Evolutionary conservation across 2,329 filamentous ascomycete species (phyloP), one percentile per base, ranked within the genome.

Genomic region (Calonectria hongkongensis): DNA sequence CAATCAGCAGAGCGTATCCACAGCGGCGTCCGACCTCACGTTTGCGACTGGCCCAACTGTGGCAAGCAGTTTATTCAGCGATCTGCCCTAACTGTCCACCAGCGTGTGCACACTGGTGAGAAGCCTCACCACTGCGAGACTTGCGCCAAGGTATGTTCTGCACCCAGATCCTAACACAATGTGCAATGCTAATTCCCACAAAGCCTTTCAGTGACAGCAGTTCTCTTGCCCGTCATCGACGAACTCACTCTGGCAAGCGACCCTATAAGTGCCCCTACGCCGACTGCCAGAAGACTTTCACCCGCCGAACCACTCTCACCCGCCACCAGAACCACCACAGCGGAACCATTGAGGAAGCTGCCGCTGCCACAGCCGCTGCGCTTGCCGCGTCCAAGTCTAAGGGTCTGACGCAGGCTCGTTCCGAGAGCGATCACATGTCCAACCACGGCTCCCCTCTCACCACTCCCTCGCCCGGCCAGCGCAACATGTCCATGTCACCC

Each of bases 201-300:
- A 39, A 98, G 96, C 95, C 95, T 13, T 99, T 99, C 81, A 98
- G 96, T 81, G 97, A 99, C 83, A 98, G 95, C 58, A 98, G 95
- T 81, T 98, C 96, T 21, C 88, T 99, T 27, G 97, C 97, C 16
- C 91, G 97, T 68, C 97, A 99, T 85, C 93, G 97, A 72, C 92
- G 97, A 76, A 98, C 98, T 73, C 97, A 99, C 83, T 97, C 95
- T 4, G 97, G 97, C 72, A 98, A 97, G 85, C 91, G 97, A 63
- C 97, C 97, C 1, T 99, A 98, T 88, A 98, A 98, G 84, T 99
- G 97, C 85, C 96, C 96, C 1, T 98, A 97, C 80, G 96, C 95
- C 72, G 96, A 98, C 83, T 99, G 97, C 84, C 96, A 98, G 82
- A 98, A 98, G 89, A 98, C 96, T 0, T 99, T 99, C 81, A 99